Percentiles rank a stretch among this genome's conserved stretches.
Conservation (phyloP, 176 grass and related monocot species). For the Leersia perrieri region DNA sequence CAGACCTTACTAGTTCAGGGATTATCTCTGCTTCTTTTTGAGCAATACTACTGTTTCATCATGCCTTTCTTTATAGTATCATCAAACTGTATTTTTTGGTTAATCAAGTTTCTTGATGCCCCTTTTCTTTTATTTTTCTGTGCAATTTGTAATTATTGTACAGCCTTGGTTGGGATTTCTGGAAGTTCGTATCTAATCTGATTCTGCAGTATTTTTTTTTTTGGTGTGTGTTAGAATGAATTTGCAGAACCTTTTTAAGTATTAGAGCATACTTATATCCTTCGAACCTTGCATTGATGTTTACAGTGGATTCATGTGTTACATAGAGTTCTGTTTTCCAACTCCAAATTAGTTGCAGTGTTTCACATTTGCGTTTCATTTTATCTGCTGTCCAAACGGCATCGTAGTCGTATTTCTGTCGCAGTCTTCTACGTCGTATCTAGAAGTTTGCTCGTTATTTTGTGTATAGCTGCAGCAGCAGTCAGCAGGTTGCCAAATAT, state of each 20-base stretch:
- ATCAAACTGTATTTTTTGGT: not conserved
- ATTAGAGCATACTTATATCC: not conserved
- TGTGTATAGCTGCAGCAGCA: not conserved
- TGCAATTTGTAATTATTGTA: not conserved
- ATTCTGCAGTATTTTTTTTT: not conserved
- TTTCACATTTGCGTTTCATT: not conserved
- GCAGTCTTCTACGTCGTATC: not conserved
- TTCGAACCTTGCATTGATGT: not conserved
- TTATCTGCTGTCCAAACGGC: not conserved
- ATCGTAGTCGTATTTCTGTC: not conserved
- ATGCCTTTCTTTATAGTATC: not conserved
- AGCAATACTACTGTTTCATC: not conserved
- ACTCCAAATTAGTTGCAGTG: not conserved
- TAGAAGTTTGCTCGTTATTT: conserved; percentile 22
- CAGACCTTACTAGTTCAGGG: not conserved
- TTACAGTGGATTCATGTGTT: not conserved
- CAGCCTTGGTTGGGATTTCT: not conserved
- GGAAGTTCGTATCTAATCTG: not conserved
- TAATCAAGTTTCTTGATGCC: not conserved
- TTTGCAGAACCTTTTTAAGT: not conserved
- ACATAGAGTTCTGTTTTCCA: not conserved
- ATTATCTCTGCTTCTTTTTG: not conserved
- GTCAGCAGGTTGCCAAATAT: not conserved
- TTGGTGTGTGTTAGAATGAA: not conserved
- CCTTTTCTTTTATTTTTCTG: not conserved